A percentile compares a stretch with the other conserved stretches of the same genome.
These are phyloP conservation scores for Arthroderma sp. DNA, from an alignment of 2,329 filamentous ascomycete species.

Conservation along the genomic window DNA sequence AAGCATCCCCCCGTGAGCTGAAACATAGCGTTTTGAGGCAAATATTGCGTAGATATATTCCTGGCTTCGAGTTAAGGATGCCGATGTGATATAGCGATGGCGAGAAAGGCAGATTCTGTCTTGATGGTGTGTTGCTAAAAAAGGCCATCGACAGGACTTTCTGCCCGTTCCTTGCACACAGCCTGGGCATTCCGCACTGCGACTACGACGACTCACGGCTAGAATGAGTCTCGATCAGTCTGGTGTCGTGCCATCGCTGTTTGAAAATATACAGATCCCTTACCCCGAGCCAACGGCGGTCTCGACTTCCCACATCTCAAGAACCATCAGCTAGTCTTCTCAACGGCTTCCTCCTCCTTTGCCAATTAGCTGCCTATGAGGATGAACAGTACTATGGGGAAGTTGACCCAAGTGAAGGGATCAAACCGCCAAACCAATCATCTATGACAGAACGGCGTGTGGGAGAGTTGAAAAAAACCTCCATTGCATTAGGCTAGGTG, in stretches of 20 bases:
- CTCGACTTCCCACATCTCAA: not conserved
- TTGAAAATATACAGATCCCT: not conserved
- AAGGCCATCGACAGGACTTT: too few species aligned
- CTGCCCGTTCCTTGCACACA: too few species aligned
- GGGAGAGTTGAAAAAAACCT: not conserved
- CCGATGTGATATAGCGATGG: not conserved
- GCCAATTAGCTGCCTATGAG: not conserved
- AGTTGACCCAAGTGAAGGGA: not conserved
- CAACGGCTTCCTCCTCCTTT: not conserved
- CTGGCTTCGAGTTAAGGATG: not conserved
- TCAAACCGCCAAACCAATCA: constrained; percentile 2
- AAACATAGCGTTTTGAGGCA: not conserved
- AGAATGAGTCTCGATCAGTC: not conserved
- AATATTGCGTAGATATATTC: not conserved
- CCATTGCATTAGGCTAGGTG: not conserved
- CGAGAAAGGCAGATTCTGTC: not conserved
- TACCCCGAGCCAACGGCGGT: not conserved
- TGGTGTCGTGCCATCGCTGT: not conserved
- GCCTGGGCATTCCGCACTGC: not conserved
- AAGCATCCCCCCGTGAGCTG: not conserved
- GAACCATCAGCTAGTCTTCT: not conserved
- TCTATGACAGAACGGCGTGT: not conserved
- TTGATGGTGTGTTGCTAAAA: not conserved
- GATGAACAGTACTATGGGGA: not conserved
- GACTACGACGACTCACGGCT: too few species aligned